These are phyloP conservation scores for Cercophora samala DNA, from an alignment of 495 filamentous ascomycete species.

Conservation along the genomic window DNA sequence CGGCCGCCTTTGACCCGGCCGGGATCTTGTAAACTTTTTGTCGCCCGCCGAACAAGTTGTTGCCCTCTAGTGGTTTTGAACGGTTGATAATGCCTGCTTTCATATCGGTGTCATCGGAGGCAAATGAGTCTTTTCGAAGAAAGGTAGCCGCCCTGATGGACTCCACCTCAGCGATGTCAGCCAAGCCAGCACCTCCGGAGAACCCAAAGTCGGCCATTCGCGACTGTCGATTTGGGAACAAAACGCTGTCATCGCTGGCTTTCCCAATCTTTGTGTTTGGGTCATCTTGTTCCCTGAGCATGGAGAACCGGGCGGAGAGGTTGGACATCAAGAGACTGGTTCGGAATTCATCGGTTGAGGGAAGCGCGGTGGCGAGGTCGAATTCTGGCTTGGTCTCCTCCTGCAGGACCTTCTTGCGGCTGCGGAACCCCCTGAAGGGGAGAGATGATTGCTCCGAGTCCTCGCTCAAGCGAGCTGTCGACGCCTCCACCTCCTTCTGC, in stretches of 20 bases:
- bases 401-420: slow-evolving; percentile 55
- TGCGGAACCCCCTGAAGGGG: slow-evolving; percentile 54
- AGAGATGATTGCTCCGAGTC: slow-evolving; percentile 48
- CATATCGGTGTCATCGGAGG: slow-evolving; percentile 64
- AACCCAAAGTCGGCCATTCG: slow-evolving; percentile 56
- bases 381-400: slow-evolving; percentile 61
- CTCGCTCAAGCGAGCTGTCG: slow-evolving; percentile 46
- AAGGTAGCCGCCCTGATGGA: slow-evolving; percentile 62
- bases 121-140: slow-evolving; percentile 50
- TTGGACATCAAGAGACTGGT: slow-evolving; percentile 96
- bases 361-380: slow-evolving; percentile 70
- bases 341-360: slow-evolving; percentile 85
- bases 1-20: slow-evolving; percentile 41
- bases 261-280: slow-evolving; percentile 83
- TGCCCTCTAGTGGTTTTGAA: slow-evolving; percentile 81
- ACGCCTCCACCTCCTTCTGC: slow-evolving; percentile 54
- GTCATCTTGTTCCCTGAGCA: slow-evolving; percentile 91
- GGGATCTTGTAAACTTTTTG: slow-evolving; percentile 96
- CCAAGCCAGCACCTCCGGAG: slow-evolving; percentile 53
- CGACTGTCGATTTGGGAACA: slow-evolving; percentile 77
- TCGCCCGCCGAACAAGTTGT: slow-evolving; percentile 90
- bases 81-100: slow-evolving; percentile 75
- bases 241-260: slow-evolving; percentile 88
- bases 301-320: slow-evolving; percentile 91
- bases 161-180: slow-evolving; percentile 85